Base-by-base conservation (phyloP, 1,284 basidiomycete species). In the Ceratobasidium theobromae region DNA sequence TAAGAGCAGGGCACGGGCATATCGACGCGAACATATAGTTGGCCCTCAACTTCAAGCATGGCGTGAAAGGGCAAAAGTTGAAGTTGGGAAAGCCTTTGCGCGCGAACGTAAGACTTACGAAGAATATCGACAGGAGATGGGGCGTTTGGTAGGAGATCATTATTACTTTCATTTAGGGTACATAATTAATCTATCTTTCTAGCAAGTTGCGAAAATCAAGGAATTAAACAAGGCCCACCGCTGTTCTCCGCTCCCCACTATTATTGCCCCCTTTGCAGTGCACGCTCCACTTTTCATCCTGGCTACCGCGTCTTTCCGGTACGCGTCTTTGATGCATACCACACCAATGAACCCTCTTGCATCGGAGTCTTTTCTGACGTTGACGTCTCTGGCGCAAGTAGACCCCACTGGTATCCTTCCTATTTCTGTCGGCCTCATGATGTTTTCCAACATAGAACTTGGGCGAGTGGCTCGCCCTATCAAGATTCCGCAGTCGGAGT, bases 371-470 rank as follows among this genome's bases (percentile, higher is more conserved):
- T 88, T 92, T 76, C 73, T 89, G 35, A 88, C 88, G 1, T 80
- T 93, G 46, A 84, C 87, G 0, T 86, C 86, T 2, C 77, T 93
- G 48, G 78, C 85, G 11, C 85, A 88, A 71, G 79, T 86, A 4
- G 91, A 93, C 73, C 81, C 87, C 14, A 89, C 88, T 0, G 82
- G 82, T 71, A 77, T 82, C 9, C 75, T 93, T 0, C 91, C 91
- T 0, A 84, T 93, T 58, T 77, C 82, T 0, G 79, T 93, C 16
- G 90, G 91, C 4, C 74, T 92, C 53, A 75, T 89, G 33, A 89
- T 88, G 14, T 79, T 93, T 76, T 85, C 86, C 1, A 92, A 91
- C 69, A 86, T 91, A 9, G 91, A 93, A 72, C 84, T 87, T 16
- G 81, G 84, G 33, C 82, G 81, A 51, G 89, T 87, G 87, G 82